phyloP scores from a whole-genome alignment of 345 rosid genomes.

The Tarenaya hassleriana region DNA sequence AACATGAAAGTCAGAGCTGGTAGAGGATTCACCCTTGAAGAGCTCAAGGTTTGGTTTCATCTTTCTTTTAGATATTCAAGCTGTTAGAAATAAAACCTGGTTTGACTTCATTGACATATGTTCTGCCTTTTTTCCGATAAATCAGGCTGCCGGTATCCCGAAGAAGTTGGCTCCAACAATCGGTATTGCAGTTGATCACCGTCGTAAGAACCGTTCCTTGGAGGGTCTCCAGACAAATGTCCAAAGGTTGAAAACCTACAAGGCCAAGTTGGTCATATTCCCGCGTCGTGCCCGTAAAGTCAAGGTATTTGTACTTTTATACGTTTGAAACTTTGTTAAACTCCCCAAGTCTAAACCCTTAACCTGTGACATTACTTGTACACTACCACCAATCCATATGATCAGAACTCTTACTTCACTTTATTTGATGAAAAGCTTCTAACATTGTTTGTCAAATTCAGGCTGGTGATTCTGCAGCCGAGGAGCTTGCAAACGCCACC shows the following conservation, averaged over 20 bases:
- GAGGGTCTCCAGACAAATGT: constrained; percentile 68
- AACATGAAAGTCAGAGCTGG: constrained; percentile 90
- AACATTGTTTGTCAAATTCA: too few species aligned
- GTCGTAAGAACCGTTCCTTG: constrained; percentile 60
- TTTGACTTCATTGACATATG: too few species aligned
- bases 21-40: constrained; percentile 81
- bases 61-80: not conserved
- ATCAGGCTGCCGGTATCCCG: constrained; percentile 43
- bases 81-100: not conserved
- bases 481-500: constrained; percentile 73
- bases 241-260: constrained; percentile 85
- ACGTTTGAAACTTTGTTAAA: too few species aligned
- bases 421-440: too few species aligned
- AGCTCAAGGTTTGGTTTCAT: constrained; percentile 56
- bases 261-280: constrained; percentile 80
- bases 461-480: constrained; percentile 90
- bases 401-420: too few species aligned
- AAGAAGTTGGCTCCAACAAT: constrained; percentile 71
- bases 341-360: too few species aligned
- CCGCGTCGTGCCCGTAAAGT: constrained; percentile 64
- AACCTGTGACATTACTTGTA: too few species aligned
- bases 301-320: too few species aligned
- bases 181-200: constrained; percentile 69
- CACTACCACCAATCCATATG: too few species aligned
- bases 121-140: not conserved